Evolutionary conservation across 257 asterid species (phyloP).

Genomic region (Scutellaria barbata): DNA sequence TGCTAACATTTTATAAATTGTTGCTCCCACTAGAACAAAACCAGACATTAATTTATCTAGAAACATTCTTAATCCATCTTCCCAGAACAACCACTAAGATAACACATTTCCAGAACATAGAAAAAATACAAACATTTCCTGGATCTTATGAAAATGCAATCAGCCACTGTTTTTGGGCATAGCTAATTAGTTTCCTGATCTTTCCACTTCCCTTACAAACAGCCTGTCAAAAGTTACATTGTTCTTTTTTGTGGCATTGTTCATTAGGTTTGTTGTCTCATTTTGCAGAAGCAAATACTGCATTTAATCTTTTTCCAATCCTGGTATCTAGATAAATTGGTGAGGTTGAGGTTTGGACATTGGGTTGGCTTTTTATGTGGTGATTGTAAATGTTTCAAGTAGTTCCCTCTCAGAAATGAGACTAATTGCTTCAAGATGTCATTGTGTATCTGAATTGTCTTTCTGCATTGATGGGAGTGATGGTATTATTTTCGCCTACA

Average conservation of each 20-base stretch:
- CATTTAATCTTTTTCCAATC: background rate
- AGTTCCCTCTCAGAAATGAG: conserved; percentile 1
- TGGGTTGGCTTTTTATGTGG: conserved; percentile 19
- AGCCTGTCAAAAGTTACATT: conserved; percentile 2
- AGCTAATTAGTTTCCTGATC: background rate
- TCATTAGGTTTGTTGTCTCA: background rate
- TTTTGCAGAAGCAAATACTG: conserved; percentile 11
- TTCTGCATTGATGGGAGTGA: background rate
- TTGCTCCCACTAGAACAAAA: background rate
- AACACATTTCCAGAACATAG: conserved; percentile 1
- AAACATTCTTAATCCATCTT: background rate
- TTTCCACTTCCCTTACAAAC: conserved; percentile 5
- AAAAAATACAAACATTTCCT: background rate
- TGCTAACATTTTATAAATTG: background rate
- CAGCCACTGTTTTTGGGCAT: conserved; percentile 7
- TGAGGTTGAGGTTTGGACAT: background rate
- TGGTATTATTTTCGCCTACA: conserved; percentile 19
- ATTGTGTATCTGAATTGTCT: conserved; percentile 12
- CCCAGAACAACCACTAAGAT: too few relatives aligned
- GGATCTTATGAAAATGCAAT: conserved; percentile 8
- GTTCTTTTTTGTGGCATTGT: background rate
- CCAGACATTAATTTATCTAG: background rate
- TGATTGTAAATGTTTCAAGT: background rate
- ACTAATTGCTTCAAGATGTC: background rate
- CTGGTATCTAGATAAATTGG: background rate